These are phyloP conservation scores for Chrysoporthe cubensis DNA, from an alignment of 2,329 filamentous ascomycete genomes.

Conservation along the genomic window DNA sequence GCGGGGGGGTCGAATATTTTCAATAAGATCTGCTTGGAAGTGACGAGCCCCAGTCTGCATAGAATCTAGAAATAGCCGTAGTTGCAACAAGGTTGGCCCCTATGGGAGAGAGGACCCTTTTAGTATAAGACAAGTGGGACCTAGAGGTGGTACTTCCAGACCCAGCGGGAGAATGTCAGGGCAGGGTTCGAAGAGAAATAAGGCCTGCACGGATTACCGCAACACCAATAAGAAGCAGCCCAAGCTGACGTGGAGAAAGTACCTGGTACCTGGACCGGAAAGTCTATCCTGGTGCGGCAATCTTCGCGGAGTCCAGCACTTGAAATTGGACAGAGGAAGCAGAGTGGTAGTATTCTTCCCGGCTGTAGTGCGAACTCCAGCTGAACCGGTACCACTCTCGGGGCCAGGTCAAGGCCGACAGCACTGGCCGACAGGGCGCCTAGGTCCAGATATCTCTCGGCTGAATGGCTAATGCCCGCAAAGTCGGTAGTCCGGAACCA, in stretches of 20 bases:
- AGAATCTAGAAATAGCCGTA: constrained; percentile 45
- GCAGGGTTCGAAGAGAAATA: constrained; percentile 48
- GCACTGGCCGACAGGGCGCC: constrained; percentile 41
- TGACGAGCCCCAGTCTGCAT: constrained; percentile 48
- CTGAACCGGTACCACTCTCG: constrained; percentile 41
- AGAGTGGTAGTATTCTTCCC: constrained; percentile 31
- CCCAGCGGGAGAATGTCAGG: constrained; percentile 52
- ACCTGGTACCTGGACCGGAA: constrained; percentile 47
- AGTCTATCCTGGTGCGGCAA: constrained; percentile 38
- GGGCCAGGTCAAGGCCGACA: constrained; percentile 32
- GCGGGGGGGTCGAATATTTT: constrained; percentile 46
- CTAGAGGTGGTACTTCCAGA: constrained; percentile 48
- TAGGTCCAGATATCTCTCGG: constrained; percentile 47
- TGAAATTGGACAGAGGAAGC: constrained; percentile 41
- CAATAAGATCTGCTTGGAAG: constrained; percentile 41
- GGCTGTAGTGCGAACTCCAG: constrained; percentile 21
- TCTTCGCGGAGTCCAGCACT: constrained; percentile 41
- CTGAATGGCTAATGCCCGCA: constrained; percentile 55
- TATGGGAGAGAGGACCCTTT: constrained; percentile 41
- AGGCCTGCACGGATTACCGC: constrained; percentile 45
- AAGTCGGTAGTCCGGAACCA: constrained; percentile 44
- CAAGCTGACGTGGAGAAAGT: constrained; percentile 33
- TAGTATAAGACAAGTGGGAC: constrained; percentile 52
- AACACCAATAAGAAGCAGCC: constrained; percentile 33
- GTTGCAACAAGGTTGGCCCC: constrained; percentile 45